phyloP scores from a whole-genome alignment of 108 stramenopile species.

The Cyclotella atomus region DNA sequence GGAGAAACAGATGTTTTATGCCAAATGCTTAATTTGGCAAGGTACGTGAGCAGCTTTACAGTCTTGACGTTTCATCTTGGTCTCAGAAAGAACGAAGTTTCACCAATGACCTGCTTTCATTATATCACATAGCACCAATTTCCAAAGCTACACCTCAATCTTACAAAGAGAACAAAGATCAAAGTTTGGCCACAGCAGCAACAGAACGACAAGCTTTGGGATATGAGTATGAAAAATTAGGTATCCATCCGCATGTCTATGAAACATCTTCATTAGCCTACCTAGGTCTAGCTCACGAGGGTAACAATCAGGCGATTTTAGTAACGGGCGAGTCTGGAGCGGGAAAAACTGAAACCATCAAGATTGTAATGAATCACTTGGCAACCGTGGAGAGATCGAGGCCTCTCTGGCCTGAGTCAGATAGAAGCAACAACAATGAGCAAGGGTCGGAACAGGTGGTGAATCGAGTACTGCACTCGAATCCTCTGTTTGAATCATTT shows the following conservation, averaged over 20 bases:
- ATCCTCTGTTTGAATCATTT: constrained; percentile 94
- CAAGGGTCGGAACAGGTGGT: constrained; percentile 62
- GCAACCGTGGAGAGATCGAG: constrained; percentile 72
- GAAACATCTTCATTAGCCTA: constrained; percentile 79
- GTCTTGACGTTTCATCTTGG: too few species aligned
- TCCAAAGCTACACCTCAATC: neutral
- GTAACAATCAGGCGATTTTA: constrained; percentile 75
- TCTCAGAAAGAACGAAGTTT: too few species aligned
- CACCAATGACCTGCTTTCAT: too few species aligned
- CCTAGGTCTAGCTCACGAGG: constrained; percentile 58
- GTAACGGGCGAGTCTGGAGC: constrained; percentile 90
- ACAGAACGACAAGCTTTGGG: constrained; percentile 61
- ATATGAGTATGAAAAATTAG: constrained; percentile 50
- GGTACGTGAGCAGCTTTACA: neutral
- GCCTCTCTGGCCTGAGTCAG: constrained; percentile 46
- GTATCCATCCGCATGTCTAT: constrained; percentile 78
- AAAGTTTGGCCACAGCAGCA: constrained; percentile 38
- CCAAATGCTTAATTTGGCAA: constrained; percentile 77
- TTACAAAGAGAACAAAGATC: neutral
- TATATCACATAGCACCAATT: neutral
- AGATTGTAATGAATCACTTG: constrained; percentile 86
- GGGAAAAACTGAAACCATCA: constrained; percentile 93
- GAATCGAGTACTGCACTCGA: constrained; percentile 86
- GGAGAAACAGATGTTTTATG: constrained; percentile 60
- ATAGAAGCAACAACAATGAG: constrained; percentile 19